Percentiles rank a stretch among this genome's conserved stretches.
These are phyloP conservation scores for Quercus engelmannii DNA, from an alignment of 306 rosid species.

Conservation along the genomic window DNA sequence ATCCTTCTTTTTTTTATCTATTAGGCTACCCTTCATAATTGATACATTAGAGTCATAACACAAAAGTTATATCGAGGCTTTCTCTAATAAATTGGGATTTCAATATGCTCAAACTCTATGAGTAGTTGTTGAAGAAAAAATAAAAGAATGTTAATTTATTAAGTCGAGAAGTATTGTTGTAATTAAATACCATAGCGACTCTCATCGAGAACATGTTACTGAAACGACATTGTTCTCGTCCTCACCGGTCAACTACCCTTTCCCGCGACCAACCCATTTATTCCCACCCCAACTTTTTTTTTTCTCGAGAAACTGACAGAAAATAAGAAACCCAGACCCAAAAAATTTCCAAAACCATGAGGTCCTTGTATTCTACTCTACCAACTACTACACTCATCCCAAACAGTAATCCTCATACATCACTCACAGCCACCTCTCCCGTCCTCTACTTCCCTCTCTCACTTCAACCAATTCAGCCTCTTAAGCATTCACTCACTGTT, in stretches of 20 bases:
- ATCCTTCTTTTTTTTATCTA: no score
- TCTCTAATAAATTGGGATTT: no score
- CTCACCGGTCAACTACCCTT: neutral
- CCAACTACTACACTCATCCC: neutral
- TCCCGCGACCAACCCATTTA: neutral
- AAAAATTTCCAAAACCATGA: slow-evolving; percentile 18
- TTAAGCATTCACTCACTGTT: slow-evolving; percentile 2
- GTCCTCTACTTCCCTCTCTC: slow-evolving; percentile 8
- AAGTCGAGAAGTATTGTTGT: no score
- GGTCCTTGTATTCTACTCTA: slow-evolving; percentile 17
- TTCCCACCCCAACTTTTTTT: slow-evolving; percentile 19
- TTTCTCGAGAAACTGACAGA: neutral
- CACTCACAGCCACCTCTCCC: neutral
- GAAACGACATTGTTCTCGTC: neutral
- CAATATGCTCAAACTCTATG: no score
- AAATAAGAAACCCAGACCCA: neutral
- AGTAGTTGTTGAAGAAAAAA: no score
- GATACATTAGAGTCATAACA: no score
- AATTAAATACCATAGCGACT: no score
- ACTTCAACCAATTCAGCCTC: slow-evolving; percentile 3
- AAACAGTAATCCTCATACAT: neutral
- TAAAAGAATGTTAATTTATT: no score
- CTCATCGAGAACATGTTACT: no score
- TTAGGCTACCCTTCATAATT: no score
- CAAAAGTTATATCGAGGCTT: no score